These are phyloP conservation scores for Blastomyces gilchristii DNA, from an alignment of 2,329 filamentous ascomycete species.

Conservation along the genomic window DNA sequence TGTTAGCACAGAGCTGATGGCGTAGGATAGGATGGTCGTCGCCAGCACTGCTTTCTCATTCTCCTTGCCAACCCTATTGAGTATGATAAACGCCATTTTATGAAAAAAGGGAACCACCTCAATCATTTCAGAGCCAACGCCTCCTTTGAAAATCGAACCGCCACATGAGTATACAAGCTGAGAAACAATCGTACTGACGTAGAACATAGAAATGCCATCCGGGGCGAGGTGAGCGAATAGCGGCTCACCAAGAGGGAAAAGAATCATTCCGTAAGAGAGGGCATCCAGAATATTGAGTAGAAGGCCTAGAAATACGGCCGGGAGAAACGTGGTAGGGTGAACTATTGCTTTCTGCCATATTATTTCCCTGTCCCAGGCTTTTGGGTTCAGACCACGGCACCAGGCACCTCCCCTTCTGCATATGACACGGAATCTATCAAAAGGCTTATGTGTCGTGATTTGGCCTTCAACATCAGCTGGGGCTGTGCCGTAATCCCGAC, in stretches of 20 bases:
- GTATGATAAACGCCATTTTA: constrained; percentile 90
- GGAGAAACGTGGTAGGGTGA: constrained; percentile 60
- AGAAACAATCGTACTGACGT: constrained; percentile 91
- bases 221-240: constrained; percentile 79
- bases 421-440: neutral
- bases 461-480: constrained; percentile 5
- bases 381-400: constrained; percentile 46
- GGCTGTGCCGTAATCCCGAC: constrained; percentile 24
- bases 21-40: constrained; percentile 86
- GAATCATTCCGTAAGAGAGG: constrained; percentile 89
- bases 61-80: constrained; percentile 64
- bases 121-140: constrained; percentile 93
- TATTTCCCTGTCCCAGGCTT: constrained; percentile 58
- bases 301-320: constrained; percentile 77
- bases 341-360: constrained; percentile 57
- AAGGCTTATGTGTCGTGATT: neutral
- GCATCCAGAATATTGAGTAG: constrained; percentile 91
- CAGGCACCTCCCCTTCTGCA: constrained; percentile 13
- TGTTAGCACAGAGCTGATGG: constrained; percentile 81
- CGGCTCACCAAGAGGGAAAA: constrained; percentile 82
- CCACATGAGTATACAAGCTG: constrained; percentile 79
- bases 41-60: constrained; percentile 79
- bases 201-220: constrained; percentile 96
- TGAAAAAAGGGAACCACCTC: constrained; percentile 99
- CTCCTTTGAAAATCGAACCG: constrained; percentile 80